Evolutionary conservation across 805 yeast genomes (phyloP).

Genomic region (Ogataea trehaloabstinens): DNA sequence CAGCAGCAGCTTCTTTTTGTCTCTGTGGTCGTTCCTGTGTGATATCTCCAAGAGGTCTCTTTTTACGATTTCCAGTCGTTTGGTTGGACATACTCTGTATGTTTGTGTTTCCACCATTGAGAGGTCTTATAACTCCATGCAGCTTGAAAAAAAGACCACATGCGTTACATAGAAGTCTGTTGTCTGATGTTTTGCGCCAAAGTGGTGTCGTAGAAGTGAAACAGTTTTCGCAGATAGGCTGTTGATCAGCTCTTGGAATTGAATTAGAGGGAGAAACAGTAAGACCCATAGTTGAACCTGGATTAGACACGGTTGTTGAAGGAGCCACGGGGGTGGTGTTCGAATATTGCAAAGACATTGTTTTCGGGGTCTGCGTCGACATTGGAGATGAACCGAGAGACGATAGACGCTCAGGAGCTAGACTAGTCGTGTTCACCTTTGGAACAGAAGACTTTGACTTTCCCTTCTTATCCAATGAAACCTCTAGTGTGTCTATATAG

Average conservation of each 20-base stretch:
- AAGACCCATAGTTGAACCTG: conserved; percentile 4
- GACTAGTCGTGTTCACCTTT: neutral
- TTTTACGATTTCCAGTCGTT: conserved; percentile 10
- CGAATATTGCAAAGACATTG: neutral
- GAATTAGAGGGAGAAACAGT: conserved; percentile 8
- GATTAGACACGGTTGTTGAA: conserved; percentile 7
- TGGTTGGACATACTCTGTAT: conserved; percentile 4
- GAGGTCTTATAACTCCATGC: conserved; percentile 59
- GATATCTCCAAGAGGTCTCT: conserved; percentile 12
- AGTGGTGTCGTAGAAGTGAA: conserved; percentile 89
- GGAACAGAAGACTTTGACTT: conserved; percentile 1
- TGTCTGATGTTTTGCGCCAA: conserved; percentile 84
- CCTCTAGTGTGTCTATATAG: conserved; percentile 33
- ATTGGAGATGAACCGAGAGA: conserved; percentile 13
- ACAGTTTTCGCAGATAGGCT: conserved; percentile 75
- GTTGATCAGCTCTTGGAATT: conserved; percentile 12
- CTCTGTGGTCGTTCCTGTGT: conserved; percentile 1
- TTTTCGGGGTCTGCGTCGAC: conserved; percentile 11
- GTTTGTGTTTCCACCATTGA: conserved; percentile 15
- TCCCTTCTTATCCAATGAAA: conserved; percentile 28
- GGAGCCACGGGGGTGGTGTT: conserved; percentile 2
- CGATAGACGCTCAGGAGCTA: neutral
- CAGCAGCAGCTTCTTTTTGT: conserved; percentile 1
- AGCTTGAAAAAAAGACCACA: conserved; percentile 87
- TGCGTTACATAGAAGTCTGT: conserved; percentile 86